These are phyloP conservation scores for Cenchrus fungigraminus DNA, from an alignment of 176 grass and related monocot genomes.

Conservation along the genomic window DNA sequence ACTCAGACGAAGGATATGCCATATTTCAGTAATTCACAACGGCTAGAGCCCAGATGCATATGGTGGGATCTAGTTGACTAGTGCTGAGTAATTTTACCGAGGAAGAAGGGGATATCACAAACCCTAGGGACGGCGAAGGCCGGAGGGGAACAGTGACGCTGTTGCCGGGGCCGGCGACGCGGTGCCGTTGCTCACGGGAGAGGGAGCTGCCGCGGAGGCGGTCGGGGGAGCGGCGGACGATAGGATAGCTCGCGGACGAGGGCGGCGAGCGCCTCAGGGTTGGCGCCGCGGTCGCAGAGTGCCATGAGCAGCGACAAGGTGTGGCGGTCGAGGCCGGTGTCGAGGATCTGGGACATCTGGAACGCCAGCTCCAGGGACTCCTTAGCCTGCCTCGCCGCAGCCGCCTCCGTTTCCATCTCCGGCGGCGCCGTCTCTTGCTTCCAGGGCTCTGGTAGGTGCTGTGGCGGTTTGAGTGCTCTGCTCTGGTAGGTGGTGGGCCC, in stretches of 20 bases:
- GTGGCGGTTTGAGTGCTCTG: not conserved
- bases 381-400: no score
- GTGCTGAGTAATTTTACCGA: not conserved
- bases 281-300: no score
- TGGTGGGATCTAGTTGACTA: not conserved
- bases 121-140: constrained; percentile 56
- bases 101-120: constrained; percentile 1
- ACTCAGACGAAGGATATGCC: not conserved
- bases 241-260: no score
- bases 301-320: no score
- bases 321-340: no score
- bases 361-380: no score
- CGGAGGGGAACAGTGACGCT: constrained; percentile 46
- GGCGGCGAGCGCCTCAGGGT: no score
- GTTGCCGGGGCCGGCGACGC: not conserved
- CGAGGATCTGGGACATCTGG: no score
- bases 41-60: not conserved
- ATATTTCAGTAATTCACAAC: not conserved
- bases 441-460: not conserved
- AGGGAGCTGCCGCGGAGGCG: not conserved
- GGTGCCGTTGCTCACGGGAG: constrained; percentile 11
- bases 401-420: no score
- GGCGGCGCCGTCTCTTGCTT: not conserved
- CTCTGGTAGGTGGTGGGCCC: not conserved
- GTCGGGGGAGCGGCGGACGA: constrained; percentile 30